Conservation (phyloP, 257 asterid genomes). For the Apocynum venetum region DNA sequence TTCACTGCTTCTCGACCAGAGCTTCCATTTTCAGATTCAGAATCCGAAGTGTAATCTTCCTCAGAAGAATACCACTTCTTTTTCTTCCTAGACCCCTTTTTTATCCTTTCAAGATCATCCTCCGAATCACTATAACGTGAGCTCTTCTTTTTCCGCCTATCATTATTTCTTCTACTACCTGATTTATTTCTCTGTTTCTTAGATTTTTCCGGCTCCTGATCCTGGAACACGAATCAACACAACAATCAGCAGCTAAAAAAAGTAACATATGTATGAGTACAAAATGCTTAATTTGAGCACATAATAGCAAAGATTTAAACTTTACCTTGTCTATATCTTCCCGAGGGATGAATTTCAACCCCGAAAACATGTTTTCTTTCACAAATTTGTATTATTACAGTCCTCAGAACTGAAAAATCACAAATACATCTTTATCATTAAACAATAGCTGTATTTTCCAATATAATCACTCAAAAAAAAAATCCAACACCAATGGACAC, state of each 20-base stretch:
- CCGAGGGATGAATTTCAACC: slow-evolving; percentile 42
- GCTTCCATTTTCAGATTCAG: slow-evolving; percentile 41
- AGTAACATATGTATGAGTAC: not conserved
- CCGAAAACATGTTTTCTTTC: slow-evolving; percentile 32
- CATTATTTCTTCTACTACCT: slow-evolving; percentile 37
- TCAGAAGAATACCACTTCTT: slow-evolving; percentile 86
- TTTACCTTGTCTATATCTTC: slow-evolving; percentile 34
- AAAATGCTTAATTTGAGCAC: not conserved
- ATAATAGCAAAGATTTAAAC: not conserved
- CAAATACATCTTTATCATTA: too few relatives aligned
- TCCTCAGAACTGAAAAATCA: too few relatives aligned
- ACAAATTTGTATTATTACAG: too few relatives aligned
- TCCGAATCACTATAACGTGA: slow-evolving; percentile 55
- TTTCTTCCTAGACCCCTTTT: slow-evolving; percentile 55
- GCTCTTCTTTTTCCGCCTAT: slow-evolving; percentile 36
- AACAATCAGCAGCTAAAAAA: not conserved
- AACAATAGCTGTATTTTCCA: too few relatives aligned
- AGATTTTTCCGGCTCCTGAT: slow-evolving; percentile 31
- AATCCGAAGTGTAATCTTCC: slow-evolving; percentile 54
- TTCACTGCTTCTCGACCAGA: slow-evolving; percentile 24
- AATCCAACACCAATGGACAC: too few relatives aligned
- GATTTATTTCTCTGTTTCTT: slow-evolving; percentile 44
- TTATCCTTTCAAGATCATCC: slow-evolving; percentile 58
- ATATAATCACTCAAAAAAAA: too few relatives aligned
- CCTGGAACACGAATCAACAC: slow-evolving; percentile 7